Conservation (phyloP, 1,139 yeast species). For the Lodderomyces elongisporus region DNA sequence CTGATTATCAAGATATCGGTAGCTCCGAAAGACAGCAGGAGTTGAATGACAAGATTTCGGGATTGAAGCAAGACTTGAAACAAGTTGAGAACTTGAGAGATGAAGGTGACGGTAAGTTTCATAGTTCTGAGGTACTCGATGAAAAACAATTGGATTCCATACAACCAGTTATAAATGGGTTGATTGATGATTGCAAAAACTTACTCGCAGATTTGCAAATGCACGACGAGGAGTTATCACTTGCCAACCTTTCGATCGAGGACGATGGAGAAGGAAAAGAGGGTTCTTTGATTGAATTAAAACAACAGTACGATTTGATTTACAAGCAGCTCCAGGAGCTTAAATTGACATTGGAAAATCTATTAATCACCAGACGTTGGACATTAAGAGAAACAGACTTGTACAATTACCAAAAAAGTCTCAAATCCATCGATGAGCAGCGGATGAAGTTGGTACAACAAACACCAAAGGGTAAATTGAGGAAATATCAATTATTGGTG, state of each 20-base stretch:
- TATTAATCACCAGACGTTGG: conserved; percentile 92
- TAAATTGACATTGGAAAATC: conserved; percentile 70
- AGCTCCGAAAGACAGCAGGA: conserved; percentile 19
- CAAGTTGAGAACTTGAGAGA: conserved; percentile 31
- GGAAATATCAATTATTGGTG: conserved; percentile 55
- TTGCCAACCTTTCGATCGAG: conserved; percentile 17
- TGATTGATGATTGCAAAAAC: conserved; percentile 77
- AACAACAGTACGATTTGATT: conserved; percentile 16
- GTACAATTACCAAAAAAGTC: conserved; percentile 69
- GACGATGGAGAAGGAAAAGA: conserved; percentile 1
- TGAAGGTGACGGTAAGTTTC: conserved; percentile 29
- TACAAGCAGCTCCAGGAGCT: conserved; percentile 49
- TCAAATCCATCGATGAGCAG: conserved; percentile 67
- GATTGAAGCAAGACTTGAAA: conserved; percentile 24
- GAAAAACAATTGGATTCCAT: conserved; percentile 23
- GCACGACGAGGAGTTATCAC: conserved; percentile 8
- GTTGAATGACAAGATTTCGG: conserved; percentile 11
- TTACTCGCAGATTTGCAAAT: conserved; percentile 66
- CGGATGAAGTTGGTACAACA: conserved; percentile 36
- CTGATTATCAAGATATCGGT: conserved; percentile 18
- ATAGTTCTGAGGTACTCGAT: conserved; percentile 13
- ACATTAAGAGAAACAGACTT: conserved; percentile 92
- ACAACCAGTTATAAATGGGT: conserved; percentile 64
- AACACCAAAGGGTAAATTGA: conserved; percentile 14
- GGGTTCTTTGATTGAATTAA: conserved; percentile 4